Conservation (phyloP, 495 filamentous ascomycete genomes). For the Bombardia bombarda region DNA sequence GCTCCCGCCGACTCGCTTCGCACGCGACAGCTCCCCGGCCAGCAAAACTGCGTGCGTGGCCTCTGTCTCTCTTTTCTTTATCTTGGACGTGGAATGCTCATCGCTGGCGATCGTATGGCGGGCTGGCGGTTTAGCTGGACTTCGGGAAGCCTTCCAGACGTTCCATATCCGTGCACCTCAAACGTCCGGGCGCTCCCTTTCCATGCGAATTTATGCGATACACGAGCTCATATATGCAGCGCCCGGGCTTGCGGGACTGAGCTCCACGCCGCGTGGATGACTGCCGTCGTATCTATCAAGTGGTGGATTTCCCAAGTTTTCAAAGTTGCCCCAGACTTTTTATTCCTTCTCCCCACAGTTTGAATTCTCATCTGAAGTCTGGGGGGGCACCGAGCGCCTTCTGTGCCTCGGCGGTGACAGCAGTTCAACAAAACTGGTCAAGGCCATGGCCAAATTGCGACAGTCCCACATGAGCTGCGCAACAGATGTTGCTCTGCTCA, state of each 20-base stretch:
- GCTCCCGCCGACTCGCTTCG: too few species aligned
- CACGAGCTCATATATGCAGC: background rate
- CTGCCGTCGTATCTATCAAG: slow-evolving; percentile 2
- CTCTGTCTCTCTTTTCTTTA: background rate
- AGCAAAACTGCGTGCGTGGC: too few species aligned
- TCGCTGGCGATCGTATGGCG: slow-evolving; percentile 2
- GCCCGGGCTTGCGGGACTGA: slow-evolving; percentile 1
- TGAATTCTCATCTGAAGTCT: background rate
- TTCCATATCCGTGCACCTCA: slow-evolving; percentile 24
- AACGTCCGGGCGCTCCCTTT: slow-evolving; percentile 12
- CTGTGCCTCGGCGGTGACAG: too few species aligned
- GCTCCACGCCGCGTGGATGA: slow-evolving; percentile 2
- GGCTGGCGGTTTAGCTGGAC: slow-evolving; percentile 2
- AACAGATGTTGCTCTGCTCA: background rate
- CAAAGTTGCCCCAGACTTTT: background rate
- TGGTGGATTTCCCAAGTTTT: background rate
- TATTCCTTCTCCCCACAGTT: background rate
- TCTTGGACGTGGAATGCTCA: background rate
- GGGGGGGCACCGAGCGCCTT: too few species aligned
- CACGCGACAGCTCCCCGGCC: background rate
- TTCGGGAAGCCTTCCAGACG: slow-evolving; percentile 23
- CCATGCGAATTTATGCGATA: slow-evolving; percentile 23
- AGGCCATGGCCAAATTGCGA: background rate
- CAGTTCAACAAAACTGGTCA: background rate
- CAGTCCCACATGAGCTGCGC: slow-evolving; percentile 1